Percentiles rank a stretch among this genome's conserved stretches.
Evolutionary conservation across 1,284 basidiomycete species (phyloP).

Genomic region (Spongiforma sp.): DNA sequence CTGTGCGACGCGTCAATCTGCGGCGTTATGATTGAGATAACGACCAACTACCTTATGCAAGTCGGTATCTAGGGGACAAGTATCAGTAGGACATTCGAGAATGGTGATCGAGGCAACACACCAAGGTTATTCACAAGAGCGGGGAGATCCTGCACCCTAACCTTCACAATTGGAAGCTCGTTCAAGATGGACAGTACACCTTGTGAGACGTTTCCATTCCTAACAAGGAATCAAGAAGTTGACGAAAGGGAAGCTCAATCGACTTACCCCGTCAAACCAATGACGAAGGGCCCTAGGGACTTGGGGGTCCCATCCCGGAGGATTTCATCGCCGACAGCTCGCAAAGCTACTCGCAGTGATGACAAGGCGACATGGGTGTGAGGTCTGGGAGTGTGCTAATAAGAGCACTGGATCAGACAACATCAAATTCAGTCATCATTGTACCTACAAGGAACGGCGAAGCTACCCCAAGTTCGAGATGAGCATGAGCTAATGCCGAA

Average conservation of each 20-base stretch:
- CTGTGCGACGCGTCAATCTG: conserved; percentile 40
- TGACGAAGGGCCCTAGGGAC: conserved; percentile 75
- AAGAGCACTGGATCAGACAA: conserved; percentile 6
- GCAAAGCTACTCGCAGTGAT: conserved; percentile 62
- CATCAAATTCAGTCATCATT: neutral
- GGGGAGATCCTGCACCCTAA: conserved; percentile 63
- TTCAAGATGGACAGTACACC: conserved; percentile 76
- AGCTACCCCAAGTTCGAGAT: conserved; percentile 78
- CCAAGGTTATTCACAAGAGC: conserved; percentile 56
- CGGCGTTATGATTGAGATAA: neutral
- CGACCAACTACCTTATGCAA: conserved; percentile 48
- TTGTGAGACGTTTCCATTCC: conserved; percentile 80
- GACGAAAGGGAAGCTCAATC: neutral
- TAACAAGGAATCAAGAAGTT: conserved; percentile 31
- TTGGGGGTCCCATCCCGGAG: conserved; percentile 62
- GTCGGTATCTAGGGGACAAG: conserved; percentile 51
- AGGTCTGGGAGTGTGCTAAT: conserved; percentile 76
- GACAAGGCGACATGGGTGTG: conserved; percentile 71
- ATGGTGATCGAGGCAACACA: conserved; percentile 31
- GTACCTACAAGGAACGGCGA: conserved; percentile 79
- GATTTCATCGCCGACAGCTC: conserved; percentile 64
- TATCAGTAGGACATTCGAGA: conserved; percentile 3
- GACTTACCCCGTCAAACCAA: conserved; percentile 80
- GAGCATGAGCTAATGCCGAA: conserved; percentile 76
- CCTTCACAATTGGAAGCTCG: conserved; percentile 70